Conservation (phyloP, 306 rosid genomes). For the Lathyrus tuberosus region DNA sequence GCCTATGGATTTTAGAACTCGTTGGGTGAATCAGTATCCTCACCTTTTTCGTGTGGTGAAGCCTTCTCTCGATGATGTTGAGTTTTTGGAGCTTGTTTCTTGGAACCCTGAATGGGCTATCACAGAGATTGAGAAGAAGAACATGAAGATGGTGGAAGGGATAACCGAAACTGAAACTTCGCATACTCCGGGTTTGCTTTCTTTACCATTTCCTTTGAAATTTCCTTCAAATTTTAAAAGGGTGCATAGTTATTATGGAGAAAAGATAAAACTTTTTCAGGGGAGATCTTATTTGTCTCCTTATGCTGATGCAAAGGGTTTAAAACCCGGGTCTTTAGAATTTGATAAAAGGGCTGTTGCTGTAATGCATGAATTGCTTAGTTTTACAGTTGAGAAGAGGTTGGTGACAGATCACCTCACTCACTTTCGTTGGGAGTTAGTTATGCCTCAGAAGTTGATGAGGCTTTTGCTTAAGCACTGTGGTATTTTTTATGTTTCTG, state of each 20-base stretch:
- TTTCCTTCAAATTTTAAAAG: conserved; percentile 74
- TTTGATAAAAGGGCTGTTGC: conserved; percentile 91
- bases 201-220: conserved; percentile 66
- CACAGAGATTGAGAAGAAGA: conserved; percentile 85
- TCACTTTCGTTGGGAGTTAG: conserved; percentile 78
- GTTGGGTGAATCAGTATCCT: conserved; percentile 74
- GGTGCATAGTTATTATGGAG: conserved; percentile 50
- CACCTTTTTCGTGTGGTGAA: conserved; percentile 56
- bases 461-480: conserved; percentile 82
- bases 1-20: conserved; percentile 45
- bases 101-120: conserved; percentile 85
- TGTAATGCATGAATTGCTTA: conserved; percentile 85
- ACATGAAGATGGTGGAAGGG: conserved; percentile 46
- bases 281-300: conserved; percentile 79
- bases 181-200: conserved; percentile 39
- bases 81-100: conserved; percentile 74
- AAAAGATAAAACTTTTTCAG: conserved; percentile 73
- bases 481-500: conserved; percentile 87
- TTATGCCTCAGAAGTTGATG: conserved; percentile 94
- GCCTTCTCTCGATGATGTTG: conserved; percentile 52
- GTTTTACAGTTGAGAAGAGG: conserved; percentile 84
- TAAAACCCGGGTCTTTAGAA: conserved; percentile 67
- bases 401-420: conserved; percentile 89
- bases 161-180: conserved; percentile 21
- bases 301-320: conserved; percentile 76